Evolutionary conservation across 2,329 filamentous ascomycete species (phyloP), one percentile per base, ranked within the genome.

Genomic region (Colletotrichum magnum): DNA sequence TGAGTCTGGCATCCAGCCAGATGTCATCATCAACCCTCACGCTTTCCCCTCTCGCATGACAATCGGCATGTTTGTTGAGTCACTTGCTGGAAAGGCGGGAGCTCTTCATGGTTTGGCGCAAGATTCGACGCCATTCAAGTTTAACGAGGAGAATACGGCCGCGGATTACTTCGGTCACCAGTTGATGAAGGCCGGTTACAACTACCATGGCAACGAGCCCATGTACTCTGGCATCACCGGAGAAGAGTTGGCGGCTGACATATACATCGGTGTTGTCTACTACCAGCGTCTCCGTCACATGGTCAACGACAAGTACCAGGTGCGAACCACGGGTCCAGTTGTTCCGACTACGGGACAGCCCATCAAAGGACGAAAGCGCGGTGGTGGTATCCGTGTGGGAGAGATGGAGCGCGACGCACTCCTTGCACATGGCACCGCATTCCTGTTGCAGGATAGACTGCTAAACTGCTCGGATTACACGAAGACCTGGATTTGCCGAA

Each of bases 221-320:
- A 97, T 99, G 92, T 99, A 99, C 86, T 96, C 93, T 51, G 96
- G 96, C 50, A 95, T 98, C 79, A 99, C 96, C 0, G 96, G 96
- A 71, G 91, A 97, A 79, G 95, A 98, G 81, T 91, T 99, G 48
- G 91, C 91, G 21, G 95, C 94, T 6, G 96, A 99, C 79, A 98
- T 99, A 77, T 99, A 97, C 83, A 90, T 98, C 69, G 96, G 96
- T 54, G 91, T 98, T 12, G 96, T 99, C 70, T 98, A 98, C 87
- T 99, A 99, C 86, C 96, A 99, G 83, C 92, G 96, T 80, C 88
- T 99, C 70, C 89, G 96, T 79, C 96, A 99, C 91, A 99, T 99
- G 96, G 96, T 99, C 65, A 98, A 98, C 88, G 96, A 99, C 83
- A 99, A 99, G 83, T 99, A 93, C 87, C 96, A 99, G 81, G 96